phyloP scores from a whole-genome alignment of 1,139 yeast species.

The Meyerozyma guilliermondii region DNA sequence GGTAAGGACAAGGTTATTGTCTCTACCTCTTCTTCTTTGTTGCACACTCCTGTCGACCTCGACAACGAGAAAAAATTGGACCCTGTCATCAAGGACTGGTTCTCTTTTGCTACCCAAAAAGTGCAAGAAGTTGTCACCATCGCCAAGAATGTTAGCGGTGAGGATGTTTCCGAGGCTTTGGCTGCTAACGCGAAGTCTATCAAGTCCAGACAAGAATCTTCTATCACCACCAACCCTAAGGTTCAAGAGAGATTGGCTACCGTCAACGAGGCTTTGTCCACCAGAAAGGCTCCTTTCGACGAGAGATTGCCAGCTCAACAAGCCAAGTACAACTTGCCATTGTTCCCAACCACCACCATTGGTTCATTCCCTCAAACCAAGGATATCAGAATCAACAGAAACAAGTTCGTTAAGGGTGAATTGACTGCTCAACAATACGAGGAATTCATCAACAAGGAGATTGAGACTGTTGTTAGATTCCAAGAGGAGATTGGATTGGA shows the following conservation, averaged over 20 bases:
- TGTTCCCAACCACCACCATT: conserved; percentile 99
- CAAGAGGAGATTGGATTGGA: conserved; percentile 98
- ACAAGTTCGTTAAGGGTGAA: conserved; percentile 95
- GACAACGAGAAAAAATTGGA: conserved; percentile 86
- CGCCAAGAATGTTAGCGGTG: conserved; percentile 84
- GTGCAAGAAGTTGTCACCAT: conserved; percentile 83
- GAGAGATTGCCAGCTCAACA: conserved; percentile 85
- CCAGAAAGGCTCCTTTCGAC: conserved; percentile 85
- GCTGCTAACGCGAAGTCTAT: conserved; percentile 85
- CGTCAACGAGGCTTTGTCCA: conserved; percentile 72
- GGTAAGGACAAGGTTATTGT: conserved; percentile 88
- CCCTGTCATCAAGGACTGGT: conserved; percentile 92
- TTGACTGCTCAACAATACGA: conserved; percentile 93
- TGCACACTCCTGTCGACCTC: conserved; percentile 98
- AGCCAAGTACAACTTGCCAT: conserved; percentile 84
- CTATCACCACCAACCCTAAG: conserved; percentile 84
- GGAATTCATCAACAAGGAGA: conserved; percentile 93
- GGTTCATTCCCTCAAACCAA: conserved; percentile 99
- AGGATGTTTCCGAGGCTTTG: conserved; percentile 61
- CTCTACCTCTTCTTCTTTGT: conserved; percentile 92
- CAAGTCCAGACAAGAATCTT: conserved; percentile 80
- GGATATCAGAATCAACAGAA: conserved; percentile 97
- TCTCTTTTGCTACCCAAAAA: conserved; percentile 97
- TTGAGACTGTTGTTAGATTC: conserved; percentile 92
- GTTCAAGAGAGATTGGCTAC: conserved; percentile 85